Evolutionary conservation across 2,329 filamentous ascomycete genomes (phyloP).

Genomic region (Hawksworthiomyces lignivorus): DNA sequence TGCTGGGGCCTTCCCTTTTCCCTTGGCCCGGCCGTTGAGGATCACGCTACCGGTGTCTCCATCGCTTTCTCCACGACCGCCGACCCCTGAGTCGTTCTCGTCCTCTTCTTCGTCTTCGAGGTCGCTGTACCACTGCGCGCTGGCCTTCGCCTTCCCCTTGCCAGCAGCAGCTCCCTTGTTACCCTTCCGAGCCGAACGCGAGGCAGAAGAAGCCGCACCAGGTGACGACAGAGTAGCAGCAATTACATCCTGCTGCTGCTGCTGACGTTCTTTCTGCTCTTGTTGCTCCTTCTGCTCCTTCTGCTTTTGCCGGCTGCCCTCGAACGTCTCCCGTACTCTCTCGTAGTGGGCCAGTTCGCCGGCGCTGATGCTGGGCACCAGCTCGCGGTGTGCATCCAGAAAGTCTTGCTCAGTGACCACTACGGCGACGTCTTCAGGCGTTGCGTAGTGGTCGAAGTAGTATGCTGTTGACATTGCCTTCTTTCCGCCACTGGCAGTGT

Average conservation of each 20-base stretch:
- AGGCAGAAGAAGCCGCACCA: slow-evolving; percentile 12
- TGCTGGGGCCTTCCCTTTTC: slow-evolving; percentile 48
- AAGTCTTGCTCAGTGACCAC: slow-evolving; percentile 89
- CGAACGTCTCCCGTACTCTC: slow-evolving; percentile 72
- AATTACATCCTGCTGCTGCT: slow-evolving; percentile 9
- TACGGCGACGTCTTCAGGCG: slow-evolving; percentile 73
- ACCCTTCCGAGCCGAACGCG: not conserved
- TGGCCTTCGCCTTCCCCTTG: slow-evolving; percentile 28
- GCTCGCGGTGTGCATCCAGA: slow-evolving; percentile 66
- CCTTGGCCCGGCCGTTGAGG: slow-evolving; percentile 32
- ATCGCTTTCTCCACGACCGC: slow-evolving; percentile 14
- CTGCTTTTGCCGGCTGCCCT: slow-evolving; percentile 49
- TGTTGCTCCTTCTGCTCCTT: slow-evolving; percentile 22
- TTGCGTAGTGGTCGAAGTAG: slow-evolving; percentile 91
- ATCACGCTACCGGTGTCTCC: slow-evolving; percentile 27
- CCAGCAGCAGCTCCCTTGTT: slow-evolving; percentile 6
- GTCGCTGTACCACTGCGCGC: slow-evolving; percentile 16
- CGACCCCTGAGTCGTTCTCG: slow-evolving; percentile 22
- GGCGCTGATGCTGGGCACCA: slow-evolving; percentile 88
- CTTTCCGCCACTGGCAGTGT: slow-evolving; percentile 28
- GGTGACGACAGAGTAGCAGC: too few relatives aligned
- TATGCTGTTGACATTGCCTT: slow-evolving; percentile 72
- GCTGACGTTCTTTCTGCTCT: slow-evolving; percentile 21
- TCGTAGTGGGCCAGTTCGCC: slow-evolving; percentile 92
- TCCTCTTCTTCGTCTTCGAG: slow-evolving; percentile 31